Evolutionary conservation across 352 stramenopile genomes (phyloP), one percentile per base, ranked within the genome.

Genomic region (Phytophthora hibernalis): DNA sequence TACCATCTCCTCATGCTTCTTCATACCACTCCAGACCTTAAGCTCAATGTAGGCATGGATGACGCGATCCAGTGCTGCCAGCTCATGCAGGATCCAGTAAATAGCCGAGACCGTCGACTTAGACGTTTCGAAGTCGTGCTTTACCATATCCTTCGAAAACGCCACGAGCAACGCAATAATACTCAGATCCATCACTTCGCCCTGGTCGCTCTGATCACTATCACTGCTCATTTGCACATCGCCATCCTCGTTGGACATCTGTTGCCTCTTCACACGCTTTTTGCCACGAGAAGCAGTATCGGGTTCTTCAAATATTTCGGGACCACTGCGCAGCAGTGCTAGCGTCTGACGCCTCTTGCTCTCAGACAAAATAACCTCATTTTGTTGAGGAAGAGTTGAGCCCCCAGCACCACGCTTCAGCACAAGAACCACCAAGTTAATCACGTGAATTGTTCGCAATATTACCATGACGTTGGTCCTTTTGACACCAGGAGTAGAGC

Each of bases 51-150:
- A 93, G 12, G 56, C 44, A 26, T 89, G 54, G 18, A 91, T 82
- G 22, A 74, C 59, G 7, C 56, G 28, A 50, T 94, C 84, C 26
- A 92, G 59, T 13, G 58, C 70, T 22, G 81, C 72, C 15, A 95
- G 61, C 45, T 90, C 80, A 15, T 85, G 86, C 18, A 96, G 51
- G 22, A 96, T 87, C 86, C 86, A 94, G 44, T 94, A 93, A 28
- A 94, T 88, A 0, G 82, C 79, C 4, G 86, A 90, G 30, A 93
- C 84, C 1, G 82, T 93, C 12, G 79, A 90, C 61, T 94, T 94
- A 12, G 81, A 89, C 0, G 82, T 90, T 40, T 92, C 83, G 13
- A 93, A 90, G 28, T 92, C 83, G 58, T 89, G 77, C 33, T 92
- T 76, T n/a, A 90, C 73, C 49, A 90, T 82, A 54, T 93, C 85